A percentile compares a stretch with the other conserved stretches of the same genome.
phyloP scores from a whole-genome alignment of 2,329 filamentous ascomycete genomes.

The Trichoderma semiorbis region DNA sequence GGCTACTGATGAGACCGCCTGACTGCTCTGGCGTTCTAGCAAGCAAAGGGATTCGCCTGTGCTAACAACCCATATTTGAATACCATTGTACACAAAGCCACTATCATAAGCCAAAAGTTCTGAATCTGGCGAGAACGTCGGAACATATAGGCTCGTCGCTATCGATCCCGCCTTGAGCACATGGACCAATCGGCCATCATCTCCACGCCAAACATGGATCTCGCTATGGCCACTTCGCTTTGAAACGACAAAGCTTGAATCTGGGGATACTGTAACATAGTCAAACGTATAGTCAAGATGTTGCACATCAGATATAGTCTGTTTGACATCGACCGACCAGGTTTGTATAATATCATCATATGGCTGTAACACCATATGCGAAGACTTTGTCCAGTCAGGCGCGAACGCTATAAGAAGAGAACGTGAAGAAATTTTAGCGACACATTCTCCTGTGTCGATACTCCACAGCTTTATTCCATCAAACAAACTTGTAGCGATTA shows the following conservation, averaged over 20 bases:
- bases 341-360: no score
- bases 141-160: no score
- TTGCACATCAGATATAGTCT: neutral
- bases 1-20: neutral
- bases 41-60: neutral
- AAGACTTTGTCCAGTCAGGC: neutral
- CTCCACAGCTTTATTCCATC: neutral
- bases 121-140: neutral
- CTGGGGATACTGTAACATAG: neutral
- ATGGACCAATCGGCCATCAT: neutral
- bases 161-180: no score
- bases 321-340: neutral
- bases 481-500: rapidly evolving
- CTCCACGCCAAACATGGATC: neutral
- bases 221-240: no score
- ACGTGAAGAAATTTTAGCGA: rapidly evolving
- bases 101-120: neutral
- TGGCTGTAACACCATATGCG: no score
- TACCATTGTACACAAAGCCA: no score
- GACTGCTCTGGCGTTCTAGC: rapidly evolving
- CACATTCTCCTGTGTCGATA: neutral
- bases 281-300: no score
- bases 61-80: neutral
- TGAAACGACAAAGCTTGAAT: neutral
- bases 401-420: rapidly evolving